Evolutionary conservation across 108 stramenopile genomes (phyloP).

Genomic region (Cylindrotheca closterium): DNA sequence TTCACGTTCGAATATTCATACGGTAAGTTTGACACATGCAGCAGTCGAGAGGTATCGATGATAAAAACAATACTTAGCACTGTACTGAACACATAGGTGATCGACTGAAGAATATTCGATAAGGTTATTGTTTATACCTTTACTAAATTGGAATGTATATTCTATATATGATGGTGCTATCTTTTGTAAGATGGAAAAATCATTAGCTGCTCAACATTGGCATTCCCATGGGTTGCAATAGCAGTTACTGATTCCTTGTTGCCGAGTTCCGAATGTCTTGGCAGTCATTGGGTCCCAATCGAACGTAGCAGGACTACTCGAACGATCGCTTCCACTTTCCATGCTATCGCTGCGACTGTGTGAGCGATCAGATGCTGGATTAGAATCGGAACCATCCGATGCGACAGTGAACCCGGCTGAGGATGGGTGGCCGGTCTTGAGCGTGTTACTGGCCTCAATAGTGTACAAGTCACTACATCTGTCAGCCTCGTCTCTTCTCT

Average conservation of each 20-base stretch:
- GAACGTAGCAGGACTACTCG: neutral
- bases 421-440: neutral
- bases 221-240: neutral
- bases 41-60: too few species aligned
- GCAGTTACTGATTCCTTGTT: neutral
- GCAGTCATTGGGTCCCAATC: neutral
- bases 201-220: neutral
- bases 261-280: neutral
- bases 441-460: neutral
- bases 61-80: too few species aligned
- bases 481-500: constrained; percentile 7
- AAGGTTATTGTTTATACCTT: too few species aligned
- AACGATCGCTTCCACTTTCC: neutral
- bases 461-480: neutral
- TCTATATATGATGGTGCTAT: too few species aligned
- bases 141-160: too few species aligned
- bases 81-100: too few species aligned
- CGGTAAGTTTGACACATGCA: too few species aligned
- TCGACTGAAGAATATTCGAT: too few species aligned
- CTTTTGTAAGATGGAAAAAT: too few species aligned
- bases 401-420: neutral
- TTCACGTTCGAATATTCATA: too few species aligned
- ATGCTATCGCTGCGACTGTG: neutral
- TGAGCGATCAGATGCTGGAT: neutral
- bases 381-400: neutral